A percentile compares a stretch with the other conserved stretches of the same genome.
phyloP scores from a whole-genome alignment of 164 flowering plant species.

The Pachysandra terminalis region DNA sequence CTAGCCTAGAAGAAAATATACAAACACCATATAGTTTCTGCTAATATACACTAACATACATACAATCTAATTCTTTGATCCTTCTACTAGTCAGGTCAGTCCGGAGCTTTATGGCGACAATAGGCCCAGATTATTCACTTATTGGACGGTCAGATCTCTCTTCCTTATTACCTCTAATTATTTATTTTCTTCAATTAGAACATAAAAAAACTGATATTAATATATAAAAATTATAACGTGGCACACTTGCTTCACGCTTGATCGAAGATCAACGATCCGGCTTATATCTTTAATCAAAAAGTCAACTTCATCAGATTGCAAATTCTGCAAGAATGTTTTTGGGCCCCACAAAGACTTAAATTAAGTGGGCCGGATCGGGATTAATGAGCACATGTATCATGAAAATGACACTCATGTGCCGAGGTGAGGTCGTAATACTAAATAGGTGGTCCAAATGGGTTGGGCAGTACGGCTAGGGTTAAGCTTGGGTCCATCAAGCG shows the following conservation, averaged over 20 bases:
- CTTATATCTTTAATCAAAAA: not conserved
- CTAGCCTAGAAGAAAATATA: too few species aligned
- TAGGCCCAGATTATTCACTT: slow-evolving; percentile 92
- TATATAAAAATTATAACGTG: too few species aligned
- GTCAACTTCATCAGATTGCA: not conserved
- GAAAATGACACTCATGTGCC: not conserved
- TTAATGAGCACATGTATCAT: not conserved
- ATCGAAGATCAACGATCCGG: too few species aligned
- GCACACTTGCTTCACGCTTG: too few species aligned
- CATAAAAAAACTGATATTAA: too few species aligned
- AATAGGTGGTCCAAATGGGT: not conserved
- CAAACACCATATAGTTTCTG: too few species aligned
- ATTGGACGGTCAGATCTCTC: slow-evolving; percentile 89
- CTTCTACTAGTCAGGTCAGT: slow-evolving; percentile 99
- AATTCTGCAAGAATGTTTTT: too few species aligned
- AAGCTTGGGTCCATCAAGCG: too few species aligned
- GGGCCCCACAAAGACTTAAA: not conserved
- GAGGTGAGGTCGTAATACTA: not conserved
- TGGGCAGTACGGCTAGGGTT: too few species aligned
- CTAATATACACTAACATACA: not conserved
- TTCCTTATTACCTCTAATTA: slow-evolving; percentile 3
- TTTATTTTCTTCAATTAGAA: too few species aligned
- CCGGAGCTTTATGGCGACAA: slow-evolving; percentile 99
- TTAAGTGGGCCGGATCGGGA: not conserved
- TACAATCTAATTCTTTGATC: slow-evolving; percentile 59